Evolutionary conservation across 768 basidiomycete genomes (phyloP), one percentile per base, ranked within the genome.

Genomic region (Roridomyces roridus): DNA sequence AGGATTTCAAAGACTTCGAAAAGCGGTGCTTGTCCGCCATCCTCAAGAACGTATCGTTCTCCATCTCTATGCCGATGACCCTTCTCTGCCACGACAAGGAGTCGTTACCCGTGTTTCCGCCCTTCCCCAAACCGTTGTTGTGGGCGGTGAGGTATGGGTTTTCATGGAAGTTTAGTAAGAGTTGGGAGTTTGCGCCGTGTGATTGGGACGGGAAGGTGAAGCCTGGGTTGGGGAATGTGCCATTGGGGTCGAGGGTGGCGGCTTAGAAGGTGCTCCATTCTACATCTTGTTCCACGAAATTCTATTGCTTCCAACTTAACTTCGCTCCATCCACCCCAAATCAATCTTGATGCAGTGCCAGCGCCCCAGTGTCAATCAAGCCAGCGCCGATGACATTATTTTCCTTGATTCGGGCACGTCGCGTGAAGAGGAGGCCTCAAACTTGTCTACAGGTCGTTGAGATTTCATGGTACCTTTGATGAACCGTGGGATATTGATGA

Each of bases 171-270:
- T 63, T 72, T 42, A 64, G 58, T 12, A 67, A 70, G 6, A 65
- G 70, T 15, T 74, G 73, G 70, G 65, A 57, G 12, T 72, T 72
- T 44, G 72, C 67, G 6, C 68, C 72, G 7, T 63, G 64, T 21
- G 71, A 72, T 62, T 55, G 67, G n/a, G 50, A 62, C 43, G 70
- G 72, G 21, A 37, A 39, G 18, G 26, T 57, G 11, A 57, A 61
- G 35, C 55, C 60, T 26, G 59, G 59, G 2, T 40, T 61, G 4
- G 59, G 55, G 21, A 61, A 61, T 24, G n/a, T n/a, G n/a, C n/a
- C n/a, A n/a, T n/a, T n/a, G n/a, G n/a, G n/a, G n/a, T n/a, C n/a
- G n/a, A n/a, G n/a, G n/a, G n/a, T n/a, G n/a, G n/a, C n/a, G n/a
- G n/a, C n/a, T n/a, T n/a, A n/a, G 60, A 62, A 23, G 4, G 11